phyloP scores from a whole-genome alignment of 805 yeast species.

The Kockiozyma suomiensis region DNA sequence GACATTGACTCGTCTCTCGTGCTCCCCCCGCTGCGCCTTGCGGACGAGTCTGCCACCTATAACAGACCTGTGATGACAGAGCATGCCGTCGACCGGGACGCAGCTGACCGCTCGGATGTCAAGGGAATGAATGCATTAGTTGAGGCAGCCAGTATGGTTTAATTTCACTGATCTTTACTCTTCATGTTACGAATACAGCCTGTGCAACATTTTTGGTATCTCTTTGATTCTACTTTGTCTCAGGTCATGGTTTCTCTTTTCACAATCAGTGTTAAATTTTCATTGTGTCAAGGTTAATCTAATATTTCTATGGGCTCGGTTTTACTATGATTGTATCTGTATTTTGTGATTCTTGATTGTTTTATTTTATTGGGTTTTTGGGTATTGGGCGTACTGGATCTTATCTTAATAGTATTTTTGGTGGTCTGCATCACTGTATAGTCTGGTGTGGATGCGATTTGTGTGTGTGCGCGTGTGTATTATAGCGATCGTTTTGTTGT shows the following conservation, averaged over 20 bases:
- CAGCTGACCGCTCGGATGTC: neutral
- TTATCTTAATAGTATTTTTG: no score
- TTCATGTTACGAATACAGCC: neutral
- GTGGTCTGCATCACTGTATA: no score
- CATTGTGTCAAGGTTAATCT: neutral
- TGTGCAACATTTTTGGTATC: neutral
- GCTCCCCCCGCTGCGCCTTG: constrained; percentile 3
- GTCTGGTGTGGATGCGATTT: no score
- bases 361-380: neutral
- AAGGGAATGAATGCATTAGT: constrained; percentile 27
- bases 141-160: constrained; percentile 28
- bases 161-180: neutral
- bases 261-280: neutral
- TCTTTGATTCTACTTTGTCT: no score
- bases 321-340: no score
- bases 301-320: no score
- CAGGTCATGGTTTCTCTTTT: no score
- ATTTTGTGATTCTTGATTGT: neutral
- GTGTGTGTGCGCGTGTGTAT: no score
- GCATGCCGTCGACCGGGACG: neutral
- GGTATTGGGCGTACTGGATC: neutral
- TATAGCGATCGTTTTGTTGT: no score
- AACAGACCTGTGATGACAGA: neutral
- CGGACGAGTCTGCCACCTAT: neutral
- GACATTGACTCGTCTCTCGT: constrained; percentile 4